These are phyloP conservation scores for Fusarium tupiense DNA, from an alignment of 2,329 filamentous ascomycete species.

Conservation along the genomic window DNA sequence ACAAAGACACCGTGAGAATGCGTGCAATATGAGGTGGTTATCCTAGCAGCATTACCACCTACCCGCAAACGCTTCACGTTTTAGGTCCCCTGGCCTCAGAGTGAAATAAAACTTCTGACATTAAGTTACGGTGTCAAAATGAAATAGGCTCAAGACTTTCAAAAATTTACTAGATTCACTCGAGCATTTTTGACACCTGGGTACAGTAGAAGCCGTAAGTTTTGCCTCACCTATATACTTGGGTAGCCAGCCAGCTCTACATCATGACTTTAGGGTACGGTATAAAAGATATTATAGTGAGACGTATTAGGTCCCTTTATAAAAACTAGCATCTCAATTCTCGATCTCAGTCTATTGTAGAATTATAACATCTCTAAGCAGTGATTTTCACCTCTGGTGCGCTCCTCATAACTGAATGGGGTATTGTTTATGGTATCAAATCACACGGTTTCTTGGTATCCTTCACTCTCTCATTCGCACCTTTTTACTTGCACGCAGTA, in stretches of 20 bases:
- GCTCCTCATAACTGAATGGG: conserved; percentile 20
- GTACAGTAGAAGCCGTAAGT: neutral
- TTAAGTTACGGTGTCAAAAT: neutral
- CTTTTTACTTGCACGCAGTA: neutral
- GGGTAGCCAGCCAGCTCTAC: neutral
- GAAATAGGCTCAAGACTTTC: neutral
- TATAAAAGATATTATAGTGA: neutral
- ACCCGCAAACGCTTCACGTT: neutral
- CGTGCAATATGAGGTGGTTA: too few relatives aligned
- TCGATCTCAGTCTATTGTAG: conserved; percentile 14
- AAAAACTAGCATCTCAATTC: neutral
- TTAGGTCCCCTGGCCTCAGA: neutral
- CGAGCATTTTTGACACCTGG: neutral
- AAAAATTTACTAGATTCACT: too few relatives aligned
- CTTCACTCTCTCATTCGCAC: neutral
- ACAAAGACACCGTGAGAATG: neutral
- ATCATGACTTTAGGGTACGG: neutral
- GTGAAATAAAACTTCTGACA: neutral
- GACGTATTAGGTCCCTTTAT: neutral
- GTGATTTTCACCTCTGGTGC: neutral
- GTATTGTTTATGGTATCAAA: conserved; percentile 31
- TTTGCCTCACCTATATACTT: neutral
- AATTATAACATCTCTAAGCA: conserved; percentile 19
- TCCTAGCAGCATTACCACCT: neutral
- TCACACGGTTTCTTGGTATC: conserved; percentile 19